Conservation (phyloP, 2,329 filamentous ascomycete genomes). For the Aspergillus versicolor region DNA sequence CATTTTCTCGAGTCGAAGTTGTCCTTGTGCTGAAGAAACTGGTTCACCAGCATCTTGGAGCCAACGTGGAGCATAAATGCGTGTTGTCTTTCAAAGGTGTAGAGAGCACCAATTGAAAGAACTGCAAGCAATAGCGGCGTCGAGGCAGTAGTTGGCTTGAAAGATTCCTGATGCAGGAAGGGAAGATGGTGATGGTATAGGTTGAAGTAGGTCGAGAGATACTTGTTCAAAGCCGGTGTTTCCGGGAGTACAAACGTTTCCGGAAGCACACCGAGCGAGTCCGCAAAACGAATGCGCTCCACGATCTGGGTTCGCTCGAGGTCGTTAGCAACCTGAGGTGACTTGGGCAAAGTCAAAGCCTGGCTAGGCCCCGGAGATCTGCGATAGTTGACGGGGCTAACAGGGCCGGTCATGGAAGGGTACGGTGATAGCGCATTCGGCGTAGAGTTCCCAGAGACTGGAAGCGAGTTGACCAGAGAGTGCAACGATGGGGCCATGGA, state of each 20-base stretch:
- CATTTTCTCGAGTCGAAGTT: constrained; percentile 98
- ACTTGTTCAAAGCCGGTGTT: constrained; percentile 79
- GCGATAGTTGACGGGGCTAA: constrained; percentile 67
- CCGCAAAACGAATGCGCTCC: constrained; percentile 78
- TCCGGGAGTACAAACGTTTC: constrained; percentile 87
- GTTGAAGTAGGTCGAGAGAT: constrained; percentile 93
- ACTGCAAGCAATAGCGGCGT: constrained; percentile 84
- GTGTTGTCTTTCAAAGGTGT: constrained; percentile 95
- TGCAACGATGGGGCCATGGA: constrained; percentile 65
- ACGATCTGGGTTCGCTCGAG: constrained; percentile 82
- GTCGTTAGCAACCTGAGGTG: constrained; percentile 79
- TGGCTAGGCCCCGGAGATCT: constrained; percentile 69
- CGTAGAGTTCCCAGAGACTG: constrained; percentile 67
- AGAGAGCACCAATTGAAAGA: constrained; percentile 90
- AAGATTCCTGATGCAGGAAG: constrained; percentile 90
- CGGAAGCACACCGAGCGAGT: constrained; percentile 77
- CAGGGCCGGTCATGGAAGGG: constrained; percentile 65
- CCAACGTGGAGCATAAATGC: constrained; percentile 97
- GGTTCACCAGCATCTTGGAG: constrained; percentile 94
- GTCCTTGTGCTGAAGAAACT: constrained; percentile 96
- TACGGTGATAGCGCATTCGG: constrained; percentile 74
- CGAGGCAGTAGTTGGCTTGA: constrained; percentile 75
- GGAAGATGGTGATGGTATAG: constrained; percentile 96
- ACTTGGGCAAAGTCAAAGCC: constrained; percentile 63
- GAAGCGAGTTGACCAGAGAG: constrained; percentile 70